These are phyloP conservation scores for Pythium coloratum DNA, from an alignment of 352 stramenopile species.

Conservation along the genomic window DNA sequence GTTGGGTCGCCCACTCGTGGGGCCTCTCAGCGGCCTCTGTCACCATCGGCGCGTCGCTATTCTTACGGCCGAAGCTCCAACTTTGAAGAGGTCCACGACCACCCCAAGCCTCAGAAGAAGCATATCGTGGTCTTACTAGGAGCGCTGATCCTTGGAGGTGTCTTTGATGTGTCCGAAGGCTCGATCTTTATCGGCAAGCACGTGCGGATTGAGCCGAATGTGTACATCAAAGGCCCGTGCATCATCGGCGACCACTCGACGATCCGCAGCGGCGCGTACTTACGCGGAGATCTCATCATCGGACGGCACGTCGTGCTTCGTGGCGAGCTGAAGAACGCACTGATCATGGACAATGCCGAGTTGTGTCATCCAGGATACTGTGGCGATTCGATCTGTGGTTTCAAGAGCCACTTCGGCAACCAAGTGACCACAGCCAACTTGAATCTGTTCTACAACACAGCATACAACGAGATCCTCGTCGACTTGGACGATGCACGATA, in stretches of 20 bases:
- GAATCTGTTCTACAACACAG: constrained; percentile 41
- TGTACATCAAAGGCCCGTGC: constrained; percentile 71
- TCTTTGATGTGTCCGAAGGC: constrained; percentile 68
- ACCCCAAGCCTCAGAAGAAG: constrained; percentile 33
- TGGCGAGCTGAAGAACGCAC: constrained; percentile 68
- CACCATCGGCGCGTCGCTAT: not conserved
- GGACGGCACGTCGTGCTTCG: constrained; percentile 58
- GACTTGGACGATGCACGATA: constrained; percentile 42
- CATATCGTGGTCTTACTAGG: constrained; percentile 47
- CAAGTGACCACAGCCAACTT: constrained; percentile 82
- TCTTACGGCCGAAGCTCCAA: not conserved
- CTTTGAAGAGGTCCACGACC: constrained; percentile 8
- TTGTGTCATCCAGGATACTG: constrained; percentile 76
- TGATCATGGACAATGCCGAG: constrained; percentile 75
- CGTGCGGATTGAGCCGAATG: constrained; percentile 61
- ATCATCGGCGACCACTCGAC: constrained; percentile 70
- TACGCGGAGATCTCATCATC: constrained; percentile 69
- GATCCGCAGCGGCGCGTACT: constrained; percentile 62
- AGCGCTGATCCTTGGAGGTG: constrained; percentile 52
- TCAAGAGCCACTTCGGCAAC: constrained; percentile 83
- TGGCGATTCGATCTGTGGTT: constrained; percentile 70
- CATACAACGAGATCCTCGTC: constrained; percentile 21
- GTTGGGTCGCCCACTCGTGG: not conserved
- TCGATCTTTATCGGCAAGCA: constrained; percentile 66
- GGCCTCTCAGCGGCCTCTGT: not conserved